phyloP scores from a whole-genome alignment of 1,139 yeast species.

The Dujonia santamariae region DNA sequence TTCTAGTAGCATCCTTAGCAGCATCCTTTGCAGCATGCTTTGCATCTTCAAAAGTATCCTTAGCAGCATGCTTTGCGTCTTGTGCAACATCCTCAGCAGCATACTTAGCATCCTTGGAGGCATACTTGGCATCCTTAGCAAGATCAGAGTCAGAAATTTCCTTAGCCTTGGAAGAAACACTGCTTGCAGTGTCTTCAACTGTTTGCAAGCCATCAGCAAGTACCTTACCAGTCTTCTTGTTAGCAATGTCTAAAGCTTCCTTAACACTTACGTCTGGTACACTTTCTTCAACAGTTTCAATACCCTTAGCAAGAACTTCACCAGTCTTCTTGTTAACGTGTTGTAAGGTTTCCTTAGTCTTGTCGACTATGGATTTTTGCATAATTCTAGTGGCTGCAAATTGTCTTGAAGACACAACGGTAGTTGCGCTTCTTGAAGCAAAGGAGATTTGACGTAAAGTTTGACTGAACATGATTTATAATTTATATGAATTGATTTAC shows the following conservation, averaged over 20 bases:
- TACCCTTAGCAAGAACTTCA: conserved; percentile 28
- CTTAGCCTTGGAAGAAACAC: conserved; percentile 6
- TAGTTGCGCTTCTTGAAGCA: conserved; percentile 7
- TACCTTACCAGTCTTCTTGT: conserved; percentile 32
- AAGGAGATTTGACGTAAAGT: conserved; percentile 9
- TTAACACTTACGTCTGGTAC: conserved; percentile 11
- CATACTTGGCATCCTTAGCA: background rate
- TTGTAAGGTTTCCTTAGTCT: conserved; percentile 33
- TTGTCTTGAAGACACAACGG: conserved; percentile 7
- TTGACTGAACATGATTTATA: conserved; percentile 17
- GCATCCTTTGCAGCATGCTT: conserved; percentile 14
- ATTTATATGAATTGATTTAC: background rate
- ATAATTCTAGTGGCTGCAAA: conserved; percentile 8
- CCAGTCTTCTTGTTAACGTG: conserved; percentile 32
- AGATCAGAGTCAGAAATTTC: conserved; percentile 7
- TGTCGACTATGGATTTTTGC: conserved; percentile 27
- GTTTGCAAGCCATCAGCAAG: conserved; percentile 33
- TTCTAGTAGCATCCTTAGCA: conserved; percentile 15
- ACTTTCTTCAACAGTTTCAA: conserved; percentile 22
- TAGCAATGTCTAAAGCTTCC: conserved; percentile 17
- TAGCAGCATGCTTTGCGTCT: conserved; percentile 11
- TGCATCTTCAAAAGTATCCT: conserved; percentile 15
- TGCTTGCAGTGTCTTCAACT: conserved; percentile 22
- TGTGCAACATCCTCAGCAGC: background rate
- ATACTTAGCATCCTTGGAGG: background rate